These are phyloP conservation scores for Hibiscus mutabilis DNA, from an alignment of 345 rosid species.

Conservation along the genomic window DNA sequence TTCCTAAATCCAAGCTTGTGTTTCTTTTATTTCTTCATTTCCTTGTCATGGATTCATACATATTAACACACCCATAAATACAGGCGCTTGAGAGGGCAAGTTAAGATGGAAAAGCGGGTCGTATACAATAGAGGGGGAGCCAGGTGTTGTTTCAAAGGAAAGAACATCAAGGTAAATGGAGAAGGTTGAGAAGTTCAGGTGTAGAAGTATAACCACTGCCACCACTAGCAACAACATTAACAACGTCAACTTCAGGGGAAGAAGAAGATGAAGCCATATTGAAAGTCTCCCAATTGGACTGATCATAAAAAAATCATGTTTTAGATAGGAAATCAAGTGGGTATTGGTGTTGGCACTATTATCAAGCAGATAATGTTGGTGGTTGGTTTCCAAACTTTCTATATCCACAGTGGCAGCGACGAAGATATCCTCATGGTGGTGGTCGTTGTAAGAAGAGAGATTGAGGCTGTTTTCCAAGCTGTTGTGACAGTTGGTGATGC, in stretches of 20 bases:
- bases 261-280: slow-evolving; percentile 20
- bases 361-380: slow-evolving; percentile 24
- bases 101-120: slow-evolving; percentile 53
- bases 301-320: slow-evolving; percentile 21
- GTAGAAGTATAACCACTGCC: slow-evolving; percentile 18
- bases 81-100: slow-evolving; percentile 62
- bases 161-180: slow-evolving; percentile 41
- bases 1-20: no score
- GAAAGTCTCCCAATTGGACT: slow-evolving; percentile 39
- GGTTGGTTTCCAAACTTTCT: slow-evolving; percentile 27
- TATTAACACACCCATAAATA: no score
- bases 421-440: slow-evolving; percentile 12
- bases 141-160: slow-evolving; percentile 30
- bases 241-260: background rate
- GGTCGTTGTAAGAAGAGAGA: slow-evolving; percentile 35
- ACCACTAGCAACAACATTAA: background rate
- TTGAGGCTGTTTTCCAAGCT: slow-evolving; percentile 32
- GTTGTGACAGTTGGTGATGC: slow-evolving; percentile 25
- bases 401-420: slow-evolving; percentile 28
- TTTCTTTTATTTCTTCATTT: no score
- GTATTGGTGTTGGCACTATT: background rate
- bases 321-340: slow-evolving; percentile 31
- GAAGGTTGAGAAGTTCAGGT: slow-evolving; percentile 65
- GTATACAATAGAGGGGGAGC: slow-evolving; percentile 36
- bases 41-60: no score